Evolutionary conservation across 2,329 filamentous ascomycete species (phyloP).

Genomic region (Fusarium sterilihyphosum): DNA sequence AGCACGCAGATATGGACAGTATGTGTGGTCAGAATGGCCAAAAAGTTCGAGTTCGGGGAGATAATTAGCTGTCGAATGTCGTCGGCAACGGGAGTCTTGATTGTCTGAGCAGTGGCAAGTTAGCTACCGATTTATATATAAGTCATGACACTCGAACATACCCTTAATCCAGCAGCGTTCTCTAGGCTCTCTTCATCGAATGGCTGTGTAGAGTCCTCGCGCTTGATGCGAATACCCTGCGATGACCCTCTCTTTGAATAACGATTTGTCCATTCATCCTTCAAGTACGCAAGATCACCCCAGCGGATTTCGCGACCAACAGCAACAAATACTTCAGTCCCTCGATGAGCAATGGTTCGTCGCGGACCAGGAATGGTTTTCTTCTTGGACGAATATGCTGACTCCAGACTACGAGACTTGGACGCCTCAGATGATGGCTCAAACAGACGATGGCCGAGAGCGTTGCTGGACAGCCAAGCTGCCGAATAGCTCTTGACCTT

Average conservation of each 20-base stretch:
- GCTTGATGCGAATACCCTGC: slow-evolving; percentile 56
- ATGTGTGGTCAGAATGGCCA: slow-evolving; percentile 87
- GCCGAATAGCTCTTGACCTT: slow-evolving; percentile 88
- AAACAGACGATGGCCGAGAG: slow-evolving; percentile 83
- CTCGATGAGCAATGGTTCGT: slow-evolving; percentile 79
- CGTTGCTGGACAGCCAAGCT: slow-evolving; percentile 82
- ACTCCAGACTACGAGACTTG: slow-evolving; percentile 52
- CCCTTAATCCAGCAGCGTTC: slow-evolving; percentile 46
- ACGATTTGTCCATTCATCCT: slow-evolving; percentile 62
- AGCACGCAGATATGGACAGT: slow-evolving; percentile 90
- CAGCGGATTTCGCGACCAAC: slow-evolving; percentile 91
- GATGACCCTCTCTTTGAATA: slow-evolving; percentile 45
- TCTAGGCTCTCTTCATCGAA: slow-evolving; percentile 48
- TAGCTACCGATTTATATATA: not conserved
- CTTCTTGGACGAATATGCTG: slow-evolving; percentile 56
- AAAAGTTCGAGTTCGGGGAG: slow-evolving; percentile 82
- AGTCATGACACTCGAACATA: slow-evolving; percentile 36
- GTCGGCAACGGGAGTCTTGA: slow-evolving; percentile 81
- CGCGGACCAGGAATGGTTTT: slow-evolving; percentile 60
- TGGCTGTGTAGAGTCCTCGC: slow-evolving; percentile 55
- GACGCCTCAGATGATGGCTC: slow-evolving; percentile 55
- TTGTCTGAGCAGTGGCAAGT: slow-evolving; percentile 60
- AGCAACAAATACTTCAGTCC: slow-evolving; percentile 88
- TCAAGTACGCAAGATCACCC: slow-evolving; percentile 84
- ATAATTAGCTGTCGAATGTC: slow-evolving; percentile 87